Evolutionary conservation across 2,329 filamentous ascomycete genomes (phyloP).

Genomic region (Mycosphaerella sp.): DNA sequence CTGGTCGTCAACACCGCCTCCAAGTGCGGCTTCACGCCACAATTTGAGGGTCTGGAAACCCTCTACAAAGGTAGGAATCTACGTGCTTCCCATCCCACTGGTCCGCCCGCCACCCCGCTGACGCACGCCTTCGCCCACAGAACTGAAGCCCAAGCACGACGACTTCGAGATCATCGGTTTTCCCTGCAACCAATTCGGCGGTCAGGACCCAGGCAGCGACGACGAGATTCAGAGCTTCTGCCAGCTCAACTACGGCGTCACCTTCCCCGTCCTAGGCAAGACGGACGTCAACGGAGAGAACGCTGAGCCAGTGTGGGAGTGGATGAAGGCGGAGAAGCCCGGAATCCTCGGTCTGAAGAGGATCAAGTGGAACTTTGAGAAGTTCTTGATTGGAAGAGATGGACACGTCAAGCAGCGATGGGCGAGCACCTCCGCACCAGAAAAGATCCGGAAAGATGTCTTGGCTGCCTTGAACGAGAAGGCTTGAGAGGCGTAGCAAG

Average conservation of each 20-base stretch:
- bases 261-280: slow-evolving; percentile 87
- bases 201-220: slow-evolving; percentile 75
- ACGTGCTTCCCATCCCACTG: neutral
- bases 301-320: slow-evolving; percentile 74
- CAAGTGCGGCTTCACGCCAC: slow-evolving; percentile 97
- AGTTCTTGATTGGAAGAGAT: slow-evolving; percentile 84
- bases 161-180: slow-evolving; percentile 88
- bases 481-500: neutral
- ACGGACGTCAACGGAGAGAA: slow-evolving; percentile 85
- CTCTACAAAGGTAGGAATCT: slow-evolving; percentile 65
- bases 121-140: slow-evolving; percentile 19
- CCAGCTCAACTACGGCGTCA: slow-evolving; percentile 89
- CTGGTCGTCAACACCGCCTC: slow-evolving; percentile 96
- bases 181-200: slow-evolving; percentile 96
- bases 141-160: slow-evolving; percentile 60
- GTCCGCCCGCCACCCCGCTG: neutral
- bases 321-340: slow-evolving; percentile 63
- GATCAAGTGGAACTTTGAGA: slow-evolving; percentile 99
- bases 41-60: slow-evolving; percentile 84
- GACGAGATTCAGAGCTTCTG: slow-evolving; percentile 64
- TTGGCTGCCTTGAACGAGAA: slow-evolving; percentile 27
- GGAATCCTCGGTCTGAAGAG: slow-evolving; percentile 82
- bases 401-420: slow-evolving; percentile 80
- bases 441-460: slow-evolving; percentile 60
- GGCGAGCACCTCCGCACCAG: slow-evolving; percentile 84